phyloP scores from a whole-genome alignment of 2,329 filamentous ascomycete species.

The Claviceps digitariae region DNA sequence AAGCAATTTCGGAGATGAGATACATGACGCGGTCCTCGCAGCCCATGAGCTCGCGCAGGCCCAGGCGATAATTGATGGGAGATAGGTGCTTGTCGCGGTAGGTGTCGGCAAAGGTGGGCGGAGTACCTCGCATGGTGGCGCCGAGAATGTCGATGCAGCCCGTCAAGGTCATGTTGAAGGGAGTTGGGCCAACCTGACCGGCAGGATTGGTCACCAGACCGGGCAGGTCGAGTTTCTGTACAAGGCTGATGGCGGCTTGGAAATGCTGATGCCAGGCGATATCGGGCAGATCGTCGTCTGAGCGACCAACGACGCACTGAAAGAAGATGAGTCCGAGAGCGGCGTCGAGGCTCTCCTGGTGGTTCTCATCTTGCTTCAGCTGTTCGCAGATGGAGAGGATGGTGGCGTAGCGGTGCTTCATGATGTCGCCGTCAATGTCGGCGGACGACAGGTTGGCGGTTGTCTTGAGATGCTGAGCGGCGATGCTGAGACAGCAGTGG shows the following conservation, averaged over 20 bases:
- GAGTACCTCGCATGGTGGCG: conserved; percentile 76
- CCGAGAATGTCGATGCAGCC: conserved; percentile 97
- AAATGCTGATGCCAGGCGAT: conserved; percentile 98
- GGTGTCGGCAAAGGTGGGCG: conserved; percentile 82
- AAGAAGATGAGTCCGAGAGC: conserved; percentile 94
- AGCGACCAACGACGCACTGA: conserved; percentile 79
- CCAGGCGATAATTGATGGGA: conserved; percentile 43
- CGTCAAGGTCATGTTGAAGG: conserved; percentile 91
- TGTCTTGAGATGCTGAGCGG: conserved; percentile 84
- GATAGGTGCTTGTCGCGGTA: conserved; percentile 90
- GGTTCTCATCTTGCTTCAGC: conserved; percentile 65
- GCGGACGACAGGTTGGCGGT: conserved; percentile 47
- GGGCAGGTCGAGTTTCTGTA: conserved; percentile 72
- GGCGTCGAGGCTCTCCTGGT: conserved; percentile 80
- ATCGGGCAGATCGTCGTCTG: conserved; percentile 73
- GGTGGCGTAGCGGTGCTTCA: conserved; percentile 80
- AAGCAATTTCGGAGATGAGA: conserved; percentile 92
- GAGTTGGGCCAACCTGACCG: conserved; percentile 42
- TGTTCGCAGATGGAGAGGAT: conserved; percentile 77
- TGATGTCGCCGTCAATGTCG: conserved; percentile 78
- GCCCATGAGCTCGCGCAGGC: conserved; percentile 87
- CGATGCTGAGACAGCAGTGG: conserved; percentile 88
- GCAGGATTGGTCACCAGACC: conserved; percentile 47
- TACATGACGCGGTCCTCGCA: conserved; percentile 98
- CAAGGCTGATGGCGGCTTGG: conserved; percentile 73